Conservation (phyloP, 306 rosid species). For the Glycine soja region DNA sequence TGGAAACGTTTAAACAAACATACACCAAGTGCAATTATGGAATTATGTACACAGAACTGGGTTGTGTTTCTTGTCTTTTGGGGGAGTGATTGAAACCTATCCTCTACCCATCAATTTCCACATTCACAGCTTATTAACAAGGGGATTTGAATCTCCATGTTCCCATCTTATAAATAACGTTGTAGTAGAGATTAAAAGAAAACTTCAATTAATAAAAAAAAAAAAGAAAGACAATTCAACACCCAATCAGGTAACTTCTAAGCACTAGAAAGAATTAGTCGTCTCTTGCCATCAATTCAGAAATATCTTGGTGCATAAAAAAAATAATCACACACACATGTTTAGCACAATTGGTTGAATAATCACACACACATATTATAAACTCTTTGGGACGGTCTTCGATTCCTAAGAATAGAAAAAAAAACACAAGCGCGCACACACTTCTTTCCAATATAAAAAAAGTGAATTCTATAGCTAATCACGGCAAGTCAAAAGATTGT, state of each 20-base stretch:
- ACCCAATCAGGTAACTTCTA: neutral
- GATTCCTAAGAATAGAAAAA: too few species aligned
- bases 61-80: neutral
- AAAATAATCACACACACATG: neutral
- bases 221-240: neutral
- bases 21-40: neutral
- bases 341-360: too few species aligned
- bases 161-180: neutral
- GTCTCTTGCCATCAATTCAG: neutral
- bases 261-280: neutral
- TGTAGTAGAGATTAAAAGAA: neutral
- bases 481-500: neutral
- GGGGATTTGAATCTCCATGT: neutral
- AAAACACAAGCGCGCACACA: too few species aligned
- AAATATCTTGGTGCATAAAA: neutral
- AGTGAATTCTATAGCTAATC: neutral
- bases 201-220: neutral
- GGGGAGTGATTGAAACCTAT: conserved; percentile 13
- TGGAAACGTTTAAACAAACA: too few species aligned
- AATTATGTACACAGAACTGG: neutral
- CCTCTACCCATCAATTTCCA: neutral
- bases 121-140: too few species aligned
- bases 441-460: neutral
- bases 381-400: too few species aligned
- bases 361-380: neutral